A percentile compares a stretch with the other conserved stretches of the same genome.
These are phyloP conservation scores for Albophoma yamanashiensis DNA, from an alignment of 2,329 filamentous ascomycete species.

Conservation along the genomic window DNA sequence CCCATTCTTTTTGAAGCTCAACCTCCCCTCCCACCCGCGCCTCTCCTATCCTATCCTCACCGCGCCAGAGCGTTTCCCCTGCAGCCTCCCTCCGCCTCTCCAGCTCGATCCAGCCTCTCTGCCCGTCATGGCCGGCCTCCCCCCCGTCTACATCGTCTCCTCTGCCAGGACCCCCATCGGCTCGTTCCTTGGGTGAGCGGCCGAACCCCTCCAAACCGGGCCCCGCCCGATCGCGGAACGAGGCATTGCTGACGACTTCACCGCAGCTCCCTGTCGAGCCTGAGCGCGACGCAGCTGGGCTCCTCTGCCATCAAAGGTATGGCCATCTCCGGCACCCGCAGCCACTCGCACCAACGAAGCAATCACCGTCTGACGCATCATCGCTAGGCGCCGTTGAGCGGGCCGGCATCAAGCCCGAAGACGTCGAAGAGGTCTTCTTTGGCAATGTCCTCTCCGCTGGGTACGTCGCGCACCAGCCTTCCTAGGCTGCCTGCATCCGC, in stretches of 20 bases:
- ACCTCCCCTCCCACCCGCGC: background rate
- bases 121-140: constrained; percentile 60
- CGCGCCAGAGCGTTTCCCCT: background rate
- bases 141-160: constrained; percentile 93
- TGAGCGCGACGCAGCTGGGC: constrained; percentile 79
- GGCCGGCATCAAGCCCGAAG: constrained; percentile 75
- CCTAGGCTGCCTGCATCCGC: too few species aligned
- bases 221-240: background rate
- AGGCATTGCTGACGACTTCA: constrained; percentile 9
- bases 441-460: constrained; percentile 96
- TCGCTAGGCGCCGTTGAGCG: constrained; percentile 64
- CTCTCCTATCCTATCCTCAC: background rate
- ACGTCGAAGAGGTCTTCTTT: constrained; percentile 95
- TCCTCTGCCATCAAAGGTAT: constrained; percentile 89
- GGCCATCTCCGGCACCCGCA: too few species aligned
- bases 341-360: background rate
- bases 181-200: constrained; percentile 76
- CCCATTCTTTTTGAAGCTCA: background rate
- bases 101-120: background rate
- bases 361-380: constrained; percentile 4
- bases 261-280: constrained; percentile 71
- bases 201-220: constrained; percentile 4
- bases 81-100: background rate
- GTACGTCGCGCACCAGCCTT: constrained; percentile 38
- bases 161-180: constrained; percentile 83